A percentile compares a stretch with the other conserved stretches of the same genome.
phyloP scores from a whole-genome alignment of 495 filamentous ascomycete species.

The Penicillium diatomitis region DNA sequence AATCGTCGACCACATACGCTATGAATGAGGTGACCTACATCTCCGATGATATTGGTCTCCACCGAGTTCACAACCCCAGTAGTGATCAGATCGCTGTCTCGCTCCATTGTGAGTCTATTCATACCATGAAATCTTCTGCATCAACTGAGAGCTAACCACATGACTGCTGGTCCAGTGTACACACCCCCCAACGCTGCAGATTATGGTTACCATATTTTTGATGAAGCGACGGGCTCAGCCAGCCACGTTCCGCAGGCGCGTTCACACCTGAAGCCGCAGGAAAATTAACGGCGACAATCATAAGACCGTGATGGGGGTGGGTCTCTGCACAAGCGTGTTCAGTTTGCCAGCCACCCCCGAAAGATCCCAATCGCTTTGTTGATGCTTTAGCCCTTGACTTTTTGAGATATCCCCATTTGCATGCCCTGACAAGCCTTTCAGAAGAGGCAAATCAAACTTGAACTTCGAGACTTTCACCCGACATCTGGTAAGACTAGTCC shows the following conservation, averaged over 20 bases:
- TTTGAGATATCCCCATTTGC: neutral
- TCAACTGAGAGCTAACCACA: neutral
- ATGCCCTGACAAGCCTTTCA: neutral
- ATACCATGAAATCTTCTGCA: neutral
- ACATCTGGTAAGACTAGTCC: too few relatives aligned
- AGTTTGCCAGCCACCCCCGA: too few relatives aligned
- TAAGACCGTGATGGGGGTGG: too few relatives aligned
- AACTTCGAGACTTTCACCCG: too few relatives aligned
- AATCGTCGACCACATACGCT: conserved; percentile 18
- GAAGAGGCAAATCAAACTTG: too few relatives aligned
- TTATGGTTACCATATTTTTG: conserved; percentile 66
- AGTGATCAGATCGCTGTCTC: conserved; percentile 65
- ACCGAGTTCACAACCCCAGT: conserved; percentile 67
- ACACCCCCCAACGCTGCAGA: conserved; percentile 57
- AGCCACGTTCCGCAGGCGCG: conserved; percentile 25
- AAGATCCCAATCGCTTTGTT: too few relatives aligned
- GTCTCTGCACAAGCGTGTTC: too few relatives aligned
- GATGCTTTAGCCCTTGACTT: too few relatives aligned
- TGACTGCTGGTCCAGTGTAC: conserved; percentile 10
- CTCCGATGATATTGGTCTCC: conserved; percentile 70
- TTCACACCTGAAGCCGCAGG: conserved; percentile 2
- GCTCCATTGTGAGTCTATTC: conserved; percentile 54
- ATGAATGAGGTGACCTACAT: conserved; percentile 69
- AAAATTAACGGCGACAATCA: neutral
- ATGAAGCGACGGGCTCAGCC: conserved; percentile 52